Evolutionary conservation across 495 filamentous ascomycete genomes (phyloP), one percentile per base, ranked within the genome.

Genomic region (Durotheca rogersii): DNA sequence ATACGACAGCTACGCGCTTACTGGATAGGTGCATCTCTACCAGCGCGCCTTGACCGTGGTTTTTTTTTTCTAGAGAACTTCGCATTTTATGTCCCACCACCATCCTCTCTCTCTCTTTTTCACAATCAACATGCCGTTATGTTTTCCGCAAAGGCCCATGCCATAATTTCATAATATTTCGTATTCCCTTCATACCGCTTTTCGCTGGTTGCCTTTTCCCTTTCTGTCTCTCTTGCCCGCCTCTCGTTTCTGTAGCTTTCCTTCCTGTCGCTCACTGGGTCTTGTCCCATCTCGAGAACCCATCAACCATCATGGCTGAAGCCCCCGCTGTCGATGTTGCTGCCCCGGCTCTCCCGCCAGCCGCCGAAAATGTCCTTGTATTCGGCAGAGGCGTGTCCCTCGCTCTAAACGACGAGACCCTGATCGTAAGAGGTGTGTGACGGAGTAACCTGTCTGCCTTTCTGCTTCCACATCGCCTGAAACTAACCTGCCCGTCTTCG

Each of bases 371-470:
- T 45, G 21, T 58, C 3, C 21, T 63, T 3, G 2, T 27, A 6
- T 32, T 66, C 19, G 21, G 30, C 1, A 51, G 56, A 18, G 53
- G 51, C 37, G 52, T 58, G 10, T 53, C 44, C 37, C 50, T 66
- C 4, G 34, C 42, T 20, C 15, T 66, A 1, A 18, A 16, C 9
- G 9, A 9, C 12, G 51, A 56, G 33, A 19, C 40, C 5, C 37
- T 66, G 14, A n/a, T 64, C 9, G 47, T 64, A 5, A 60, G 51
- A 45, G 60, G 63, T 64, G 23, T 4, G 33, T 52, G 7, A 23
- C 33, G 4, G 15, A 2, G 4, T 33, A 10, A 1, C 17, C n/a
- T n/a, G n/a, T n/a, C n/a, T n/a, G n/a, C n/a, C n/a, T n/a, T n/a
- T n/a, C n/a, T n/a, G n/a, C n/a, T n/a, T n/a, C n/a, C n/a, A n/a